phyloP scores from a whole-genome alignment of 192 early-diverging fungal species.

The Coemansia reversa region DNA sequence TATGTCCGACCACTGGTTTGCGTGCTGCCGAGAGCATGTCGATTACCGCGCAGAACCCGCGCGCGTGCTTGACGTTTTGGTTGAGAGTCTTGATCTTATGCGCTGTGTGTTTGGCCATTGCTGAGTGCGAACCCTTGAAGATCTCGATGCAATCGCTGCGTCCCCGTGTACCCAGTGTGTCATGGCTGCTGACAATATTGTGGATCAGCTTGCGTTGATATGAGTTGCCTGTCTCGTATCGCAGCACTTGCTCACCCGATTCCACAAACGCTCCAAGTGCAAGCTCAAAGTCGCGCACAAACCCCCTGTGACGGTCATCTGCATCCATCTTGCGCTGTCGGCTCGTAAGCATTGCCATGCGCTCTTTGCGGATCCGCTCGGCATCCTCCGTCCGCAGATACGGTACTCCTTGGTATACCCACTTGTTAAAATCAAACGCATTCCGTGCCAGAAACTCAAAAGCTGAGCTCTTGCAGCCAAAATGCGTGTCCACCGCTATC shows the following conservation, averaged over 20 bases:
- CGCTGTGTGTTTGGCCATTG: constrained; percentile 19
- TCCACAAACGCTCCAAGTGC: constrained; percentile 19
- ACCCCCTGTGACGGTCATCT: constrained; percentile 15
- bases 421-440: constrained; percentile 91
- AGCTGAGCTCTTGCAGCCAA: constrained; percentile 55
- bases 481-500: constrained; percentile 30
- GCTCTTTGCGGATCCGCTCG: constrained; percentile 19
- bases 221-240: constrained; percentile 53
- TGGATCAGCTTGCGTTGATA: constrained; percentile 75
- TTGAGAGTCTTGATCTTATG: constrained; percentile 30
- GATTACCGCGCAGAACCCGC: constrained; percentile 75
- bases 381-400: constrained; percentile 51
- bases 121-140: constrained; percentile 42
- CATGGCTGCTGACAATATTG: constrained; percentile 64
- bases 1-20: constrained; percentile 86
- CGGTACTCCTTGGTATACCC: constrained; percentile 76
- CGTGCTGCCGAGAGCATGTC: constrained; percentile 69
- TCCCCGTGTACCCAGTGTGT: constrained; percentile 43
- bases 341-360: constrained; percentile 20
- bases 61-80: constrained; percentile 54
- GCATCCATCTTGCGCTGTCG: constrained; percentile 15
- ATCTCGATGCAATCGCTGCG: constrained; percentile 41
- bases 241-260: constrained; percentile 14
- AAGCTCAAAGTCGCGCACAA: constrained; percentile 24
- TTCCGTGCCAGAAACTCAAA: constrained; percentile 75